Evolutionary conservation across 257 asterid species (phyloP).

Genomic region (Hygrophila difformis): DNA sequence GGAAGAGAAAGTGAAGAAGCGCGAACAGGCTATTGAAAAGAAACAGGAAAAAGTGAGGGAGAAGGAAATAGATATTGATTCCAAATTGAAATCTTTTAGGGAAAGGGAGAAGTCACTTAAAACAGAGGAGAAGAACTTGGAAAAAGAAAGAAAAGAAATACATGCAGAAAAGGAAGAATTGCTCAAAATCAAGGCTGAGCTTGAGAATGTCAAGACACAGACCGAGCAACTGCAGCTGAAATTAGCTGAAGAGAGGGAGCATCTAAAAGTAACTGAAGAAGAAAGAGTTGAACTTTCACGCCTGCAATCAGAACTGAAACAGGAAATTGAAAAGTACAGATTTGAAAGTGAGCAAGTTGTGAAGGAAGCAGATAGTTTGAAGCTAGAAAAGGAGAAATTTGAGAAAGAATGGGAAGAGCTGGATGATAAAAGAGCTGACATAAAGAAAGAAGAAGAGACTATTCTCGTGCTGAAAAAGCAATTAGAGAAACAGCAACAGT

Average conservation of each 20-base stretch:
- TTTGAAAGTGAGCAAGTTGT: slow-evolving; percentile 53
- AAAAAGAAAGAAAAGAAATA: slow-evolving; percentile 41
- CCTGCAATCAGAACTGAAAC: slow-evolving; percentile 69
- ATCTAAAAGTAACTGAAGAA: slow-evolving; percentile 69
- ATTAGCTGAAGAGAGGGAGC: slow-evolving; percentile 57
- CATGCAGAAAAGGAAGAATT: slow-evolving; percentile 57
- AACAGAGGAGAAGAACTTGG: slow-evolving; percentile 61
- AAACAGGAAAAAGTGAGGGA: slow-evolving; percentile 65
- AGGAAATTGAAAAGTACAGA: slow-evolving; percentile 75
- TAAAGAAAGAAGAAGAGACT: slow-evolving; percentile 56
- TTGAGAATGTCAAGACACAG: slow-evolving; percentile 58
- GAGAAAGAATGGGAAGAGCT: slow-evolving; percentile 97
- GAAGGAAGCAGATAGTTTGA: slow-evolving; percentile 72
- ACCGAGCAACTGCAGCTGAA: slow-evolving; percentile 44
- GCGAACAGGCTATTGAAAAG: slow-evolving; percentile 76
- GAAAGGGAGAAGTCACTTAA: slow-evolving; percentile 69
- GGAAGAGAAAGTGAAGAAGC: slow-evolving; percentile 83
- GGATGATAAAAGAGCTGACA: slow-evolving; percentile 56
- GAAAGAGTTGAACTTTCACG: slow-evolving; percentile 69
- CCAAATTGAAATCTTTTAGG: slow-evolving; percentile 58
- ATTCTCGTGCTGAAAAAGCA: slow-evolving; percentile 39
- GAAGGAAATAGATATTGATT: slow-evolving; percentile 55
- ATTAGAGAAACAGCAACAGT: slow-evolving; percentile 42
- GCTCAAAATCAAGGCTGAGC: slow-evolving; percentile 44
- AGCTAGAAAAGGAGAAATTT: slow-evolving; percentile 76